Conservation (phyloP, 495 filamentous ascomycete species). For the Trichoderma virens region DNA sequence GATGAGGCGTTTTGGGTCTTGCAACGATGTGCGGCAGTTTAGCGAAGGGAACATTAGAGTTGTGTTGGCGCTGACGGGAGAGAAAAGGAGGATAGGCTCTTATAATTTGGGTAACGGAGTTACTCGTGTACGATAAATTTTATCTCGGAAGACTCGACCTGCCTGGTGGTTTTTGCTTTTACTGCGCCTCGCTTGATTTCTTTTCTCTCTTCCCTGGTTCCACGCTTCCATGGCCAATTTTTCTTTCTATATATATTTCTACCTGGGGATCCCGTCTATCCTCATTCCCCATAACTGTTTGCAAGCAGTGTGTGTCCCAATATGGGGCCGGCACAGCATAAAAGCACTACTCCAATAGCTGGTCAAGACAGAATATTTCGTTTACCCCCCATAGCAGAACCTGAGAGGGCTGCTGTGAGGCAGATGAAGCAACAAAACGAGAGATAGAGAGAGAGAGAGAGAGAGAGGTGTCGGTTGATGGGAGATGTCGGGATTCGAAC, state of each 20-base stretch:
- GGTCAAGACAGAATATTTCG: too few species aligned
- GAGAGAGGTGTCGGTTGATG: too few species aligned
- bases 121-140: slow-evolving; percentile 10
- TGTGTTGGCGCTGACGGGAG: background rate
- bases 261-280: too few species aligned
- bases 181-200: background rate
- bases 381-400: too few species aligned
- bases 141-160: background rate
- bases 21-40: background rate
- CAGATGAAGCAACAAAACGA: too few species aligned
- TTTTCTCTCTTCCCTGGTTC: background rate
- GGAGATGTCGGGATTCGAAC: too few species aligned
- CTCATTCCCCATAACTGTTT: background rate
- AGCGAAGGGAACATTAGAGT: slow-evolving; percentile 5
- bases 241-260: background rate
- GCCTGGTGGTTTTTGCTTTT: background rate
- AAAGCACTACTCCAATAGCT: too few species aligned
- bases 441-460: too few species aligned
- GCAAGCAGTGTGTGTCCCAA: too few species aligned
- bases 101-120: slow-evolving; percentile 12
- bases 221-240: background rate
- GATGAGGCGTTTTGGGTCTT: slow-evolving; percentile 7
- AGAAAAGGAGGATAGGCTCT: slow-evolving; percentile 9
- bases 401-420: too few species aligned
- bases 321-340: too few species aligned